Base-by-base conservation (phyloP, 768 basidiomycete genomes). In the Candolleomyces aberdarensis region DNA sequence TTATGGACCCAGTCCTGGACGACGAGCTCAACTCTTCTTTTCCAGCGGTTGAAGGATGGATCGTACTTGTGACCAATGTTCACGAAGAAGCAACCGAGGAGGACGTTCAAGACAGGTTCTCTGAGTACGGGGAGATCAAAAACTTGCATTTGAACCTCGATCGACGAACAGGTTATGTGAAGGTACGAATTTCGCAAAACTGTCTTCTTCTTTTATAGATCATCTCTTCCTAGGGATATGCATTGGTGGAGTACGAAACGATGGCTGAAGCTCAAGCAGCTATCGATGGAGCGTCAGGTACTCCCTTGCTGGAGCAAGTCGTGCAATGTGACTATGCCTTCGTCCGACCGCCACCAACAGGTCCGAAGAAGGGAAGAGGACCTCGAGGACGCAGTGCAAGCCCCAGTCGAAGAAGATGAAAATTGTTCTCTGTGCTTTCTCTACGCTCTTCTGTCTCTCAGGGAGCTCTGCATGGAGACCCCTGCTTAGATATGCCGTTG, bases 51-150 rank as follows among this genome's bases (percentile, higher is more conserved):
- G 96, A 99, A 73, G 96, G 96, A 52, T 99, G 96, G 96, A 98
- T 99, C 59, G 92, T 99, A 49, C 82, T 98, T 57, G 94, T 96
- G 55, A 97, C 94, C 40, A 92, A 92, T 65, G 92, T 99, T 7
- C 96, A 99, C 70, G 97, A 98, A 74, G 97, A 99, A 72, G 92
- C 97, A 6, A 96, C 94, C 0, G 97, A 99, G 70, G 97, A 99
- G 70, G 97, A 99, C 67, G 82, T 99, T 14, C 89, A 85, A 48
- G 97, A 99, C 79, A 93, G 95, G 70, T 99, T 99, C 73, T 89
- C 88, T 41, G 97, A 98, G 65, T 98, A 85, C 68, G 97, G 97
- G 57, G 94, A 97, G 73, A 95, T 99, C 64, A 96, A 97, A 82
- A 98, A 98, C 76, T 78, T 98, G 53, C 96, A 98, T 74, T 84